A percentile compares a stretch with the other conserved stretches of the same genome.
Evolutionary conservation across 2,329 filamentous ascomycete genomes (phyloP).

Genomic region (Mycosphaerelloides madeirae): DNA sequence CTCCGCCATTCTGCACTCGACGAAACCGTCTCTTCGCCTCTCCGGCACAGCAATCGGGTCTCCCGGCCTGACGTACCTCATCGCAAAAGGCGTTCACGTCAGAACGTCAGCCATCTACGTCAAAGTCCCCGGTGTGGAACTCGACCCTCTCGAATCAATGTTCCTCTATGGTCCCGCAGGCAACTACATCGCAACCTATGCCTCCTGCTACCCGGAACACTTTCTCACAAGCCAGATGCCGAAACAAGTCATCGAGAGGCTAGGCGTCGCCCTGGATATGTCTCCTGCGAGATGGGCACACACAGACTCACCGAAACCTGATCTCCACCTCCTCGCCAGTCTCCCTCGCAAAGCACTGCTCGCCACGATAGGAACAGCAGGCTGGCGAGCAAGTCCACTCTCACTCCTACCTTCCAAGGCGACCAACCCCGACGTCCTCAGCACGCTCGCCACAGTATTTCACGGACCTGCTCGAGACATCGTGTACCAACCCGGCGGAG

Average conservation of each 20-base stretch:
- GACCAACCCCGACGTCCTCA: slow-evolving; percentile 51
- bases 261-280: slow-evolving; percentile 44
- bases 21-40: slow-evolving; percentile 3
- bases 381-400: slow-evolving; percentile 39
- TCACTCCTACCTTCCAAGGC: slow-evolving; percentile 49
- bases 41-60: slow-evolving; percentile 11
- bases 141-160: slow-evolving; percentile 48
- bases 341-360: slow-evolving; percentile 52
- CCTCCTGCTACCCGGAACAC: slow-evolving; percentile 51
- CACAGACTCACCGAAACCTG: slow-evolving; percentile 50
- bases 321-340: slow-evolving; percentile 54
- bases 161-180: slow-evolving; percentile 54
- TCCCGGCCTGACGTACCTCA: slow-evolving; percentile 48
- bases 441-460: slow-evolving; percentile 53
- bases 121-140: slow-evolving; percentile 41
- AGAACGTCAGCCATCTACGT: slow-evolving; percentile 49
- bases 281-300: slow-evolving; percentile 49
- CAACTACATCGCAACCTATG: slow-evolving; percentile 55
- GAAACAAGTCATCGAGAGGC: slow-evolving; percentile 44
- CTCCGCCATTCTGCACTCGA: slow-evolving; percentile 43
- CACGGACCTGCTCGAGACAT: slow-evolving; percentile 45
- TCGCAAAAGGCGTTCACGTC: slow-evolving; percentile 47
- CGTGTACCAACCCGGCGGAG: slow-evolving; percentile 22
- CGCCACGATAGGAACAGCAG: slow-evolving; percentile 30
- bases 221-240: slow-evolving; percentile 46